phyloP scores from a whole-genome alignment of 2,329 filamentous ascomycete genomes.

The Pseudocercospora musae region DNA sequence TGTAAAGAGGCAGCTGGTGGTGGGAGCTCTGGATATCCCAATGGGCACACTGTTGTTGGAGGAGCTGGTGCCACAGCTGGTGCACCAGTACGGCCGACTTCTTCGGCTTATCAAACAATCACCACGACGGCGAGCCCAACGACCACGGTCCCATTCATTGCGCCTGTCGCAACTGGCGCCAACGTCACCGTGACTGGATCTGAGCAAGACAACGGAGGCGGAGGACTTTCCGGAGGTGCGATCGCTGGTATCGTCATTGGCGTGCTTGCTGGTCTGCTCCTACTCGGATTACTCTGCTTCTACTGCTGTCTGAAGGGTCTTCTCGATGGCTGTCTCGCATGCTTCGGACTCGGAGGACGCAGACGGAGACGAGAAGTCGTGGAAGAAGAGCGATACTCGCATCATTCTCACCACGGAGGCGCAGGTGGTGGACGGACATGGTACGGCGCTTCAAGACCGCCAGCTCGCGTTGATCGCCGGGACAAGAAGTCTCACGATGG shows the following conservation, averaged over 20 bases:
- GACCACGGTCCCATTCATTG: conserved; percentile 48
- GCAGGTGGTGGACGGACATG: conserved; percentile 45
- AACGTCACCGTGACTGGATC: conserved; percentile 41
- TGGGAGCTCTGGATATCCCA: conserved; percentile 45
- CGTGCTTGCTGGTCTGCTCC: conserved; percentile 61
- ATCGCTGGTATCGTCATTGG: conserved; percentile 81
- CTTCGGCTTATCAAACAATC: conserved; percentile 55
- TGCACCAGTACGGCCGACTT: conserved; percentile 49
- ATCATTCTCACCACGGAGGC: conserved; percentile 46
- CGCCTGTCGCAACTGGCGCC: conserved; percentile 54
- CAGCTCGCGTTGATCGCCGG: conserved; percentile 36
- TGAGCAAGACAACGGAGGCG: conserved; percentile 28
- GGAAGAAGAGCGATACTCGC: conserved; percentile 59
- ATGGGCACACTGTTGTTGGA: conserved; percentile 52
- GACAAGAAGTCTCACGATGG: conserved; percentile 36
- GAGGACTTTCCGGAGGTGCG: conserved; percentile 63
- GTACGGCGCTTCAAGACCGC: conserved; percentile 42
- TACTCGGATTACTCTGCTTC: conserved; percentile 69
- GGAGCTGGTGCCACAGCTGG: conserved; percentile 53
- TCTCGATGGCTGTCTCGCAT: conserved; percentile 53
- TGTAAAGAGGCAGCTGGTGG: conserved; percentile 56
- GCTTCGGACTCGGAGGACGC: conserved; percentile 58
- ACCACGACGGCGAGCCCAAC: conserved; percentile 46
- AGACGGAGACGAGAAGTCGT: conserved; percentile 54
- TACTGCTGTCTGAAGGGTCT: conserved; percentile 63